Evolutionary conservation across 805 yeast genomes (phyloP).

Genomic region (Monosporozyma aerobia): DNA sequence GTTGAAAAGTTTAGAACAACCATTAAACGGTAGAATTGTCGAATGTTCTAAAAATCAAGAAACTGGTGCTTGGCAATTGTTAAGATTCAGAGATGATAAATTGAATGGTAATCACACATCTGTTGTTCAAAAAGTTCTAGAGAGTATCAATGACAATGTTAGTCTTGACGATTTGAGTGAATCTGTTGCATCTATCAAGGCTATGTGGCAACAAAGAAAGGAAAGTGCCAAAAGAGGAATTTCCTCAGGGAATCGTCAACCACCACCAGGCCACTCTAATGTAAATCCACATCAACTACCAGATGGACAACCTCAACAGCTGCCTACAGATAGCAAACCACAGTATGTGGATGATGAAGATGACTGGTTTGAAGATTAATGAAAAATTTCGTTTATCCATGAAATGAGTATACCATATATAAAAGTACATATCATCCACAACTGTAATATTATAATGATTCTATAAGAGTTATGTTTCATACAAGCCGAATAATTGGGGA

Average conservation of each 20-base stretch:
- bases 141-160: constrained; percentile 81
- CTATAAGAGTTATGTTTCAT: not conserved
- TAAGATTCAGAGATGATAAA: constrained; percentile 91
- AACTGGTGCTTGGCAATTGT: constrained; percentile 65
- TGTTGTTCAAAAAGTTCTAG: constrained; percentile 73
- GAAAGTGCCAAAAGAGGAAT: not conserved
- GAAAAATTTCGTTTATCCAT: not conserved
- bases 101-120: constrained; percentile 74
- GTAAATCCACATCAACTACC: constrained; percentile 1
- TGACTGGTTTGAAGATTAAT: constrained; percentile 26
- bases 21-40: constrained; percentile 79
- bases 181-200: constrained; percentile 46
- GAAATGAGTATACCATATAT: not conserved
- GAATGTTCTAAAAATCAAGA: constrained; percentile 67
- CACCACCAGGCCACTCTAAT: constrained; percentile 3
- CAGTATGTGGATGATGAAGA: constrained; percentile 28
- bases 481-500: not conserved
- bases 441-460: constrained; percentile 1
- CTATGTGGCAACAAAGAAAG: constrained; percentile 55
- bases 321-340: constrained; percentile 12
- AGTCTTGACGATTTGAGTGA: constrained; percentile 63
- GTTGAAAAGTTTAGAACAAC: constrained; percentile 61
- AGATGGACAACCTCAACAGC: not conserved
- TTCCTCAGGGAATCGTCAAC: not conserved
- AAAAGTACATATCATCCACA: not conserved